Conservation (phyloP, 495 filamentous ascomycete species). For the Aspergillus carlsbadensis region DNA sequence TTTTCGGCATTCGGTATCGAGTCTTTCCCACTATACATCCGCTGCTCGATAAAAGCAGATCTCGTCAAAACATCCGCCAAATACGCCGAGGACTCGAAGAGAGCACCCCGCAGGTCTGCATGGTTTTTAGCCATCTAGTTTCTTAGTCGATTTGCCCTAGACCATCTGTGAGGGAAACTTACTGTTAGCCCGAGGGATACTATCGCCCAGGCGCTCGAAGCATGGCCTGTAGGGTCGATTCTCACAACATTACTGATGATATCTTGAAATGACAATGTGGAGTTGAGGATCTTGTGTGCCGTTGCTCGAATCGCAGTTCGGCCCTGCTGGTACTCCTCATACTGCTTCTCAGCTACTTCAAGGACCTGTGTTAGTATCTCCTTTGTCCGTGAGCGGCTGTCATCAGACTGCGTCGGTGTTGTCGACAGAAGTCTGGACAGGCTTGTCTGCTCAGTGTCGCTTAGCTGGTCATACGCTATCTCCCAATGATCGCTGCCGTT, state of each 20-base stretch:
- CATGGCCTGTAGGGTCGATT: neutral
- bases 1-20: too few species aligned
- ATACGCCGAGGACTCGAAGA: conserved; percentile 6
- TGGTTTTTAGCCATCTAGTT: conserved; percentile 12
- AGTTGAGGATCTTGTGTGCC: neutral
- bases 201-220: conserved; percentile 2
- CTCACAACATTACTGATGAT: neutral
- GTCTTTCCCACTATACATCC: too few species aligned
- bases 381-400: neutral
- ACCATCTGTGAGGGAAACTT: neutral
- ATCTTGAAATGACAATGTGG: neutral
- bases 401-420: neutral
- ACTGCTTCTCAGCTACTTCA: neutral
- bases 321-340: neutral
- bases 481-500: neutral
- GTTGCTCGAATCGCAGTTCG: neutral
- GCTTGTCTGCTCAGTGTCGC: neutral
- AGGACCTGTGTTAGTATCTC: neutral
- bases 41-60: conserved; percentile 8
- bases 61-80: conserved; percentile 3
- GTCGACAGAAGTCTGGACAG: neutral
- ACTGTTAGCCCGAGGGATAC: conserved; percentile 2
- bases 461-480: neutral
- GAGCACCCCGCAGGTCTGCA: conserved; percentile 2
- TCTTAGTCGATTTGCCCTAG: neutral